Conservation (phyloP, 805 yeast species). For the Metschnikowia hibisci region DNA sequence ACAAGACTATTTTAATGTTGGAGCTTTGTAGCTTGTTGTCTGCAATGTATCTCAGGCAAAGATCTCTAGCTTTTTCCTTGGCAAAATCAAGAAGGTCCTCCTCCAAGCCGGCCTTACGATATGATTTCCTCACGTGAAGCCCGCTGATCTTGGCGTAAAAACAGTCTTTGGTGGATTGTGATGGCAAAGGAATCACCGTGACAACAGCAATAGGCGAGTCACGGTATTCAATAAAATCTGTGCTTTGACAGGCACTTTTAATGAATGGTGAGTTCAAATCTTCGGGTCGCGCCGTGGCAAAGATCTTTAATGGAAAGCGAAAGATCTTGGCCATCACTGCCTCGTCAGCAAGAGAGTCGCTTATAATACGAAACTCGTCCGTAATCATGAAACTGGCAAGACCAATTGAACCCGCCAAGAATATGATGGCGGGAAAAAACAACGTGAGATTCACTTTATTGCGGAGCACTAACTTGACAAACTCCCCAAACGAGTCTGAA, state of each 20-base stretch:
- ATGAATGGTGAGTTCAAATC: conserved; percentile 25
- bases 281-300: conserved; percentile 31
- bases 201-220: conserved; percentile 68
- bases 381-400: conserved; percentile 42
- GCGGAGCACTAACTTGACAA: conserved; percentile 19
- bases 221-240: conserved; percentile 59
- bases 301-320: conserved; percentile 49
- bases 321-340: conserved; percentile 34
- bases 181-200: conserved; percentile 41
- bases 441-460: conserved; percentile 23
- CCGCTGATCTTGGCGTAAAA: conserved; percentile 53
- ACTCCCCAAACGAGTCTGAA: conserved; percentile 30
- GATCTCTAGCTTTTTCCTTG: conserved; percentile 41
- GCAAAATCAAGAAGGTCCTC: conserved; percentile 64
- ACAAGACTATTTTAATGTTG: conserved; percentile 34
- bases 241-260: conserved; percentile 38
- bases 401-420: conserved; percentile 33
- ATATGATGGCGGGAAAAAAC: conserved; percentile 38
- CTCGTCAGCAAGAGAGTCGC: conserved; percentile 25
- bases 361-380: conserved; percentile 42
- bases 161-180: conserved; percentile 35
- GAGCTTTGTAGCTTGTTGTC: conserved; percentile 21
- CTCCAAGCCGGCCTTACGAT: conserved; percentile 59
- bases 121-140: conserved; percentile 64
- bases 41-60: conserved; percentile 28